Evolutionary conservation across 1,139 yeast genomes (phyloP).

Genomic region (Pichia sp.): DNA sequence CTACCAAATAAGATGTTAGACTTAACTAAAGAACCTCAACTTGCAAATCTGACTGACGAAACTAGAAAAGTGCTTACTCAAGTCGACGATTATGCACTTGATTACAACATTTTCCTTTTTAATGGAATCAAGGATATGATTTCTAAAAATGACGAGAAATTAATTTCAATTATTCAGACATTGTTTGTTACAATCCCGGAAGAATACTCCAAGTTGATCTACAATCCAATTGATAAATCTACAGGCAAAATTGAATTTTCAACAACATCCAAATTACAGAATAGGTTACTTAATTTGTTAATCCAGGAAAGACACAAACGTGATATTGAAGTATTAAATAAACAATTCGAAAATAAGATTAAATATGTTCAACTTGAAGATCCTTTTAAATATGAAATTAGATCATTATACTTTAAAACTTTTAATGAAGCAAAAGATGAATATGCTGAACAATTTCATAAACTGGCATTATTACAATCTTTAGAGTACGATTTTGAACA

Average conservation of each 20-base stretch:
- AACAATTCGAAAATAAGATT: slow-evolving; percentile 19
- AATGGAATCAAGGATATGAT: slow-evolving; percentile 26
- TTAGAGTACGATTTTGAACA: slow-evolving; percentile 32
- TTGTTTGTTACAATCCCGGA: slow-evolving; percentile 21
- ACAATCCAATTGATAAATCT: slow-evolving; percentile 21
- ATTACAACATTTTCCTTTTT: slow-evolving; percentile 31
- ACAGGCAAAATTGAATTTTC: slow-evolving; percentile 19
- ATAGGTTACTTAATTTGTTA: slow-evolving; percentile 27
- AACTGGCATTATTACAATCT: slow-evolving; percentile 30
- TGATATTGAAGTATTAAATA: slow-evolving; percentile 27
- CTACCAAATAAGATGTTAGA: slow-evolving; percentile 2
- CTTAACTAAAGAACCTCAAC: slow-evolving; percentile 1
- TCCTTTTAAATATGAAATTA: slow-evolving; percentile 29
- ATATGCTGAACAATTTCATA: slow-evolving; percentile 23
- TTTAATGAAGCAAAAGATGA: slow-evolving; percentile 19
- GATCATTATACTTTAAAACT: slow-evolving; percentile 27
- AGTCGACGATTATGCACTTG: slow-evolving; percentile 32
- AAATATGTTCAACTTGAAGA: slow-evolving; percentile 20
- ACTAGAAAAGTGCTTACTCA: slow-evolving; percentile 16
- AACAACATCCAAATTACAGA: slow-evolving; percentile 29
- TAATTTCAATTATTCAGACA: slow-evolving; percentile 21
- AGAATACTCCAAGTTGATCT: slow-evolving; percentile 21
- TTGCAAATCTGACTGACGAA: slow-evolving; percentile 5
- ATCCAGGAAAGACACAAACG: slow-evolving; percentile 32
- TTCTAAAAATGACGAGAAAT: slow-evolving; percentile 14